Base-by-base conservation (phyloP, 495 filamentous ascomycete genomes). In the Aspergillus mulundensis region DNA sequence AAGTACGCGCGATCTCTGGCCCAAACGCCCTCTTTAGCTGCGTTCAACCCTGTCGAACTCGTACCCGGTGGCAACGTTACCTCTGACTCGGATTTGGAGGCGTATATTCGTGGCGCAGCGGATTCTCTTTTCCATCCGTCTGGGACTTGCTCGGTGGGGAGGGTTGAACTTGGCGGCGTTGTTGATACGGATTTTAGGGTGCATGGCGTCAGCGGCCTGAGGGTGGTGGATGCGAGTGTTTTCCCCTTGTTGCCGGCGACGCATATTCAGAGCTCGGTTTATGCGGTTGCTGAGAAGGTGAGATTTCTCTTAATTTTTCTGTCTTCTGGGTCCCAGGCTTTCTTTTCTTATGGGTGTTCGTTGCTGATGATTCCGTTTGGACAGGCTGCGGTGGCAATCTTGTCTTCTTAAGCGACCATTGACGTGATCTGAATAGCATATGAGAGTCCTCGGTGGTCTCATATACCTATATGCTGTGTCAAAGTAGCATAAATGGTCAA, bases 201-300 rank as follows among this genome's bases (percentile, higher is more conserved):
- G 5, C 19, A 52, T 11, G 48, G 48, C 4, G 23, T 53, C 7
- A 19, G 39, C 8, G 18, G 41, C 0, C 32, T 52, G 10, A 10
- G 55, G 1, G 48, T 58, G n/a, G 40, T 47, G 3, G 48, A 53
- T 46, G 48, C 48, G 0, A 46, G 40, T 19, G 40, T 52, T 0
- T 36, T 52, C 7, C 55, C 48, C 3, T 23, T 40, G 40, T 1
- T 39, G 16, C 55, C 30, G 3, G 55, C 39, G 19, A 15, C 40
- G 18, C 55, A 46, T 21, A 45, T 47, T 25, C 40, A 47, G 24
- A 47, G n/a, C n/a, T 52, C 47, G 1, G 28, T 53, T 19, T 58
- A 58, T 47, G 40, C 48, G 34, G 34, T 52, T 50, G 55, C 38
- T 23, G 55, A 57, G 16, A 50, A 57, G 46, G 55, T 54, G 24